These are phyloP conservation scores for Solanum pinnatisectum DNA, from an alignment of 257 asterid genomes.

Conservation along the genomic window DNA sequence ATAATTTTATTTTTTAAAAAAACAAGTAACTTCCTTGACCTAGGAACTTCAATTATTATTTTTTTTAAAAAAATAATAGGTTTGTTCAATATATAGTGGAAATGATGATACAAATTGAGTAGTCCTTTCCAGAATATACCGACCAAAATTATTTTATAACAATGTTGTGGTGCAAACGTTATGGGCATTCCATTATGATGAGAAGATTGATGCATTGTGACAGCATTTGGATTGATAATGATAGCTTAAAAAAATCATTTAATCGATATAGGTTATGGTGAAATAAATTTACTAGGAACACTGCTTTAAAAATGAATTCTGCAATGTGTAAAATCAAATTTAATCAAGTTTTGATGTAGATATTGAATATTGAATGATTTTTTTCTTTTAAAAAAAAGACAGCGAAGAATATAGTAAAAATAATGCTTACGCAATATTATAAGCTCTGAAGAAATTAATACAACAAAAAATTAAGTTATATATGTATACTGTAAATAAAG, in stretches of 20 bases:
- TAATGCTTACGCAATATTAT: background rate
- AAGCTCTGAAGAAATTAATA: background rate
- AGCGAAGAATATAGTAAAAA: background rate
- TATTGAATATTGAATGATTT: background rate
- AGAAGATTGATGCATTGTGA: background rate
- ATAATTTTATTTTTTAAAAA: no score
- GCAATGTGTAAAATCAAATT: rapidly evolving
- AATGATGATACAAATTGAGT: background rate
- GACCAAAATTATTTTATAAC: background rate
- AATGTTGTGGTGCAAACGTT: background rate
- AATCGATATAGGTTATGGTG: background rate
- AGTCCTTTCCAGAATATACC: background rate
- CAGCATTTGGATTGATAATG: background rate
- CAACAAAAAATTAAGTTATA: background rate
- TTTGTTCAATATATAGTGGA: background rate
- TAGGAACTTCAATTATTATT: background rate
- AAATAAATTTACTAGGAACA: background rate
- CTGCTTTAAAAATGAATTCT: background rate
- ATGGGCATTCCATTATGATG: background rate
- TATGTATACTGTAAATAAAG: background rate
- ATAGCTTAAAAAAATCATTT: background rate
- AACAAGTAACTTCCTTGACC: background rate
- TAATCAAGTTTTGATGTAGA: rapidly evolving
- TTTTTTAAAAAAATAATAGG: background rate
- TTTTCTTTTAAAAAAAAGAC: background rate